Base-by-base conservation (phyloP, 495 filamentous ascomycete species). In the Viridothelium virens region DNA sequence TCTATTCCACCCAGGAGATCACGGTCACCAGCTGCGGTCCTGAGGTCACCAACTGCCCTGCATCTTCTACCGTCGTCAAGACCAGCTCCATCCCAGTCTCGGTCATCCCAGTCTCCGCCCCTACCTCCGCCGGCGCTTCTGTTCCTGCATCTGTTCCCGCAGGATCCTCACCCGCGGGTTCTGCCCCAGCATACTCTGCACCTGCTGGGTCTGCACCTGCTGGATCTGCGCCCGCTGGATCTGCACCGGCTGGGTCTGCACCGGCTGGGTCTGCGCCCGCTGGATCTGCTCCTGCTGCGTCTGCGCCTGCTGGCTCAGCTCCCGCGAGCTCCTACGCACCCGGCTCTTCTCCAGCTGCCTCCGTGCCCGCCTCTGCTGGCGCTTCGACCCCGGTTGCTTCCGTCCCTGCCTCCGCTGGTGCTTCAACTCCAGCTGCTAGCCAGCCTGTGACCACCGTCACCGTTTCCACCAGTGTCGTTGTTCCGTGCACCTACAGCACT, bases 391-490 rank as follows among this genome's bases (percentile, higher is more conserved):
- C 63, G 5, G 62, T 63, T 38, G 68, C 75, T 53, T 66, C 59
- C 33, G 38, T 39, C 16, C 47, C 63, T 14, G 70, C 66, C 25
- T 67, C 79, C 46, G 64, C 69, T 65, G 36, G 34, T 34, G 38
- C 53, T 34, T 56, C 37, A n/a, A n/a, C 18, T 63, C 31, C 63
- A 6, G 64, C 64, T 38, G 68, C 75, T 53, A 47, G 75, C 37
- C 70, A 77, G 33, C 82, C 86, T 33, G 72, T 83, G 67, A 87
- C 84, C 64, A 85, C 80, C 62, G 80, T 87, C 74, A 78, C 82
- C 71, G 80, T 83, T 66, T 68, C 73, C 9, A 72, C 78, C 47
- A 79, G 78, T 25, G 66, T 77, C 33, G 73, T 71, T 41, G 81
- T 81, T 4, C 79, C 82, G 18, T 77, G 72, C 67, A 76, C 74